Base-by-base conservation (phyloP, 352 stramenopile genomes). In the Phytophthora podocarpi region DNA sequence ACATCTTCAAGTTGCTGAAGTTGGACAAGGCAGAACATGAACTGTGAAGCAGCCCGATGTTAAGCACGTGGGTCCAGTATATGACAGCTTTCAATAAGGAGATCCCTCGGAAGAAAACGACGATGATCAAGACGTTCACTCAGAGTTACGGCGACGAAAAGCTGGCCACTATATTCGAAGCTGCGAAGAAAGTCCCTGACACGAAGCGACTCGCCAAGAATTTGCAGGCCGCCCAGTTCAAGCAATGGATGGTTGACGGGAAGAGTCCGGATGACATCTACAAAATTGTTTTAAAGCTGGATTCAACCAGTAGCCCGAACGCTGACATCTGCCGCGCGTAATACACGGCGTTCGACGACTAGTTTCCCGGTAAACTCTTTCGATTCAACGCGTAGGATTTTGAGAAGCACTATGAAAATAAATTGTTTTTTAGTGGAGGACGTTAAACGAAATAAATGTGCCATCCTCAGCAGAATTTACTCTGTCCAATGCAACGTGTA, bases 51-150 rank as follows among this genome's bases (percentile, higher is more conserved):
- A 64, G 26, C 21, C 55, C 55, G 3, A 4, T 51, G 7, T 37
- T 64, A 10, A 13, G 7, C 11, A 26, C 20, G 0, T 64, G 43
- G 45, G 40, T 50, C 8, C 10, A 49, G 20, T 54, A 64, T 11
- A 28, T 64, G 55, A 46, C 43, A 8, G 7, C 18, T 7, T 64
- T 64, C 45, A 64, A 64, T 28, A 34, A 57, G 28, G 26, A 57
- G 20, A 18, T 55, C 24, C 53, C 53, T 13, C 36, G 3, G n/a
- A 54, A 50, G 32, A 21, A 55, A 13, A 63, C 43, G 0, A 50
- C 54, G 2, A 50, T 62, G 23, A 54, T 47, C 34, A 31, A 53
- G 27, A 18, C 3, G n/a, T 36, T 51, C 15, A 37, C 43, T 2
- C 52, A 60, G 24, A 52, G 31, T 30, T 60, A 53, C 16, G 31